phyloP scores from a whole-genome alignment of 139 green algal genomes.

The Coelastrella sp. region DNA sequence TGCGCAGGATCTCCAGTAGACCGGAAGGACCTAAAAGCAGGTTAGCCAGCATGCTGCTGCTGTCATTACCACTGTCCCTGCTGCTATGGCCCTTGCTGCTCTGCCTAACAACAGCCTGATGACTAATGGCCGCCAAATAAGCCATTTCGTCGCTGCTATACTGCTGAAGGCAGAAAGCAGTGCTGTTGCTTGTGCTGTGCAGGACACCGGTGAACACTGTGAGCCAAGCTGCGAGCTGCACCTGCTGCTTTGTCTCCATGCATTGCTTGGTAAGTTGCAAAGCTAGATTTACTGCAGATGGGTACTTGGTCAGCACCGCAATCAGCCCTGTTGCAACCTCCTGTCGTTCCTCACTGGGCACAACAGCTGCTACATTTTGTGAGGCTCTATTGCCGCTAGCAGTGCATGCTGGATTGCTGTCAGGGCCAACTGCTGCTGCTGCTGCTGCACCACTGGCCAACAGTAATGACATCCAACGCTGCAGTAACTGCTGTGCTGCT shows the following conservation, averaged over 20 bases:
- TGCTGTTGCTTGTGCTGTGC: neutral
- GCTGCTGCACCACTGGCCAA: neutral
- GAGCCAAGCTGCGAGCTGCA: conserved; percentile 16
- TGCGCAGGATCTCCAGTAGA: neutral
- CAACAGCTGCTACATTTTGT: no score
- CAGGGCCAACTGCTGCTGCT: neutral
- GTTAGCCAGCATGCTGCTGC: conserved; percentile 11
- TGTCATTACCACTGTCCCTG: neutral
- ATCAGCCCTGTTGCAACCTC: neutral
- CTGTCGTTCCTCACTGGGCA: neutral
- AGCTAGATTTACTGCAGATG: neutral
- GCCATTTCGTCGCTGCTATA: neutral
- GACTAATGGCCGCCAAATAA: neutral
- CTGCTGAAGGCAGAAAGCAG: neutral
- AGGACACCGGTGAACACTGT: neutral
- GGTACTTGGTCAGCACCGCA: neutral
- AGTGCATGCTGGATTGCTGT: neutral
- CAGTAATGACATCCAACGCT: conserved; percentile 2
- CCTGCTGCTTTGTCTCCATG: neutral
- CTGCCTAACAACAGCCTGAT: neutral
- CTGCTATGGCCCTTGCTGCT: no score
- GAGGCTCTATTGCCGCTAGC: no score
- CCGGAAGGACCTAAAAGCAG: conserved; percentile 26
- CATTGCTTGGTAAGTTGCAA: neutral
- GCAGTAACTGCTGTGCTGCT: neutral